Base-by-base conservation (phyloP, 768 basidiomycete genomes). In the Russula sp. region DNA sequence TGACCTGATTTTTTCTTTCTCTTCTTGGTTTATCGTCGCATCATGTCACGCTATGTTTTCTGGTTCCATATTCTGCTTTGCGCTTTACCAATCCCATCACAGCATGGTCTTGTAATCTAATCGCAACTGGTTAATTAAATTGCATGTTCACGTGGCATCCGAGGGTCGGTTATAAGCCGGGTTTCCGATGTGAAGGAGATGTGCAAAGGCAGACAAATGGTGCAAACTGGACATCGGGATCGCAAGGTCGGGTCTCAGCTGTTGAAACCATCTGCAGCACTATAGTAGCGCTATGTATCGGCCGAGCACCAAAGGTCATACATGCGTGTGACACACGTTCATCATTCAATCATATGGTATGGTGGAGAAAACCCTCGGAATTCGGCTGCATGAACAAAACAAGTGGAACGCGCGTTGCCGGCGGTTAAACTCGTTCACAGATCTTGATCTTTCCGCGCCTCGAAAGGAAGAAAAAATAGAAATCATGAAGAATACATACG, bases 1-100 rank as follows among this genome's bases (percentile, higher is more conserved):
- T 68, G 20, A 48, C 66, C 11, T 69, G 50, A 69, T 1, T 38
- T 6, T 34, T 22, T 20, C 22, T 59, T 44, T 59, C n/a, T 60
- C 28, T 59, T 16, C n/a, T 8, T 40, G 28, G 34, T 40, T 63
- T 57, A 64, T 66, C 16, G 18, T 54, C 52, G 36, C 52, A 38
- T 46, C 24, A 13, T 46, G 51, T 32, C 38, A 24, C 42, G 30
- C 32, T 10, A 34, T 34, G 50, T 42, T 30, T 14, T 32, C 22
- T 11, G 16, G 11, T 28, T 26, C 28, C 42, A 5, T n/a, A n/a
- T 46, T 44, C 38, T 1, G 28, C 3, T n/a, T 44, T n/a, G 22
- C 1, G 11, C 20, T 6, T 44, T 22, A 2, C 28, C 52, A 58
- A 44, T 36, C 36, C 36, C 36, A 58, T 53, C 57, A 51, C 40